Evolutionary conservation across 1,139 yeast species (phyloP).

Genomic region (Hemisphaericaspora xylanilytica): DNA sequence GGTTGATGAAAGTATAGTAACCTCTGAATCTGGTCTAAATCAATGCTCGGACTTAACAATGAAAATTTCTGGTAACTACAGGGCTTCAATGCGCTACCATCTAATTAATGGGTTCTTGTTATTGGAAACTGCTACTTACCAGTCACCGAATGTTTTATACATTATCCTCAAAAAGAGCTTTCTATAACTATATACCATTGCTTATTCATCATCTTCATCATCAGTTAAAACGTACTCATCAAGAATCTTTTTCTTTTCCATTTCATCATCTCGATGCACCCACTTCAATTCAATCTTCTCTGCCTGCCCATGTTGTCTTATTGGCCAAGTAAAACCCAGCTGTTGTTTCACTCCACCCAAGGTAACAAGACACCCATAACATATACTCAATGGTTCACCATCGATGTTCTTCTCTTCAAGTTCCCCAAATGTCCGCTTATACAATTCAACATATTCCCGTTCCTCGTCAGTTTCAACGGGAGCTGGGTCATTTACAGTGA

Average conservation of each 20-base stretch:
- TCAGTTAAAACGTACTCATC: slow-evolving; percentile 52
- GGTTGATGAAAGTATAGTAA: too few species aligned
- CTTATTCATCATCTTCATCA: slow-evolving; percentile 24
- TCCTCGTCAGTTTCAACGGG: slow-evolving; percentile 53
- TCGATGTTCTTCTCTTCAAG: slow-evolving; percentile 10
- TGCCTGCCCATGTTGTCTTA: slow-evolving; percentile 16
- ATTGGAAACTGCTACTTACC: neutral
- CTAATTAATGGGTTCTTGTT: neutral
- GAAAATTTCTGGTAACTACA: neutral
- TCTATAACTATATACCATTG: too few species aligned
- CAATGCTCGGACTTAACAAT: too few species aligned
- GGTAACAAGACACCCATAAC: slow-evolving; percentile 79
- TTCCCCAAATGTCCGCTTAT: slow-evolving; percentile 14
- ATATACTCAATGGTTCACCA: slow-evolving; percentile 36
- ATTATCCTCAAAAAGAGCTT: too few species aligned
- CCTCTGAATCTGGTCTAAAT: too few species aligned
- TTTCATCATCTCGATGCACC: slow-evolving; percentile 15
- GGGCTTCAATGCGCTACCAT: neutral
- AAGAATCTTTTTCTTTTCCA: slow-evolving; percentile 35
- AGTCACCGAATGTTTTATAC: too few species aligned
- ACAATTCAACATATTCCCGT: slow-evolving; percentile 28
- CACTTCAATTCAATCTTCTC: slow-evolving; percentile 7
- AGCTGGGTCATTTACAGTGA: slow-evolving; percentile 65
- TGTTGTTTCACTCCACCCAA: slow-evolving; percentile 43
- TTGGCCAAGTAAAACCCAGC: slow-evolving; percentile 53